A percentile compares a stretch with the other conserved stretches of the same genome.
Conservation (phyloP, 129 eudicot genomes). For the Smallanthus sonchifolius region DNA sequence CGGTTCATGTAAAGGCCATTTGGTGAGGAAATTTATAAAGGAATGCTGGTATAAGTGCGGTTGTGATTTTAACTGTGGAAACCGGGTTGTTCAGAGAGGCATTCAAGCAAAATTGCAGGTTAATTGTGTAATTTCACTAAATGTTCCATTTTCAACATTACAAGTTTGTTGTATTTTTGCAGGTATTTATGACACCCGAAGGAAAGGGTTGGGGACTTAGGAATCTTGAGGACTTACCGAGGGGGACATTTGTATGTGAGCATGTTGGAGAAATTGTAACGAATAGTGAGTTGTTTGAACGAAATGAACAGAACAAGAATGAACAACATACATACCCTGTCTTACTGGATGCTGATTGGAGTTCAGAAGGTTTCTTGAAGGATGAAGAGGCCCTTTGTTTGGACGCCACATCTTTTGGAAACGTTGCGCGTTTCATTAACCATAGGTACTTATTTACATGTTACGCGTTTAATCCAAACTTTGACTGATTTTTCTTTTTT, state of each 20-base stretch:
- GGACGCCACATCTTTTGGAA: conserved; percentile 58
- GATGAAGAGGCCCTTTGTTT: conserved; percentile 67
- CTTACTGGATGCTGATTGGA: conserved; percentile 64
- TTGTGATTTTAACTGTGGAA: conserved; percentile 48
- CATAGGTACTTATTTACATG: conserved; percentile 36
- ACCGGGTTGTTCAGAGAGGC: conserved; percentile 65
- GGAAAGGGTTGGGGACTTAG: conserved; percentile 68
- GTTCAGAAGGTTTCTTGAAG: conserved; percentile 48
- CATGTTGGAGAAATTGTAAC: conserved; percentile 61
- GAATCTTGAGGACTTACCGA: conserved; percentile 51
- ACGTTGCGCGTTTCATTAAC: conserved; percentile 60
- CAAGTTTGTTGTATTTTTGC: background rate
- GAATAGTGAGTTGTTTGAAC: conserved; percentile 36
- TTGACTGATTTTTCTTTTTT: background rate
- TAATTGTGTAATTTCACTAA: background rate
- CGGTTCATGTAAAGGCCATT: conserved; percentile 50
- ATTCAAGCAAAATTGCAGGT: conserved; percentile 54
- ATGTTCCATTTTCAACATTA: background rate
- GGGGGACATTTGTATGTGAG: conserved; percentile 60
- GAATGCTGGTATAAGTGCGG: conserved; percentile 73
- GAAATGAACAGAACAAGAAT: conserved; percentile 29
- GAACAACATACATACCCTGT: conserved; percentile 49
- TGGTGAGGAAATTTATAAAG: conserved; percentile 48
- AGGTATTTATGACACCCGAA: conserved; percentile 65
- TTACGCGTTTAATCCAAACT: background rate